Conservation (phyloP, 495 filamentous ascomycete species). For the Tuber calosporum region DNA sequence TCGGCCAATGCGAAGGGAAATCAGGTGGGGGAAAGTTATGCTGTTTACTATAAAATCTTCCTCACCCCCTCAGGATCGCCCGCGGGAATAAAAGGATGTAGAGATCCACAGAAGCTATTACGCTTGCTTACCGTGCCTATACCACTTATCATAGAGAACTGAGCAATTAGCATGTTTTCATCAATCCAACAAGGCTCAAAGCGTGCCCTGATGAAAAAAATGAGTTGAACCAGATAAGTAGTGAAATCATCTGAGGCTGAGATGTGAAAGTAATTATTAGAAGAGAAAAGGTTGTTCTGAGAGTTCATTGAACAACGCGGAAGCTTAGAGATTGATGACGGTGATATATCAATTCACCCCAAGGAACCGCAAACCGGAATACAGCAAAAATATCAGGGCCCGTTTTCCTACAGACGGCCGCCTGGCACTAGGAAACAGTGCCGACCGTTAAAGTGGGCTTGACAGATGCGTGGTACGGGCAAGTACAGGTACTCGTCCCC, state of each 20-base stretch:
- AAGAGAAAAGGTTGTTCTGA: background rate
- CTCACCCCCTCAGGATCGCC: no score
- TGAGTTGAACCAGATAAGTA: background rate
- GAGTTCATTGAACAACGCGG: background rate
- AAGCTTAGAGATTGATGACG: background rate
- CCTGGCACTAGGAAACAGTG: no score
- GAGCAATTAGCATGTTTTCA: constrained; percentile 18
- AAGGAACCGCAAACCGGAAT: background rate
- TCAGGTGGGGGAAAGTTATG: background rate
- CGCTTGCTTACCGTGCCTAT: constrained; percentile 16
- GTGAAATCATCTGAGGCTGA: background rate
- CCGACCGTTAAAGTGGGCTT: no score
- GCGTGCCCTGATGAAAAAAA: background rate
- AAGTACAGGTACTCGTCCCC: no score
- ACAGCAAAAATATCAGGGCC: background rate
- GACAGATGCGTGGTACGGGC: no score
- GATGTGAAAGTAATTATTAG: background rate
- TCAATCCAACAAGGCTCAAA: background rate
- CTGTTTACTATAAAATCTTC: background rate
- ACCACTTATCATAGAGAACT: constrained; percentile 19
- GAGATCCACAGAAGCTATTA: background rate
- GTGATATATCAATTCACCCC: background rate
- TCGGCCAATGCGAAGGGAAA: background rate
- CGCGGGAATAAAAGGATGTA: background rate
- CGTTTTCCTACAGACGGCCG: no score